phyloP scores from a whole-genome alignment of 2,329 filamentous ascomycete species.

The Ilyonectria destructans region DNA sequence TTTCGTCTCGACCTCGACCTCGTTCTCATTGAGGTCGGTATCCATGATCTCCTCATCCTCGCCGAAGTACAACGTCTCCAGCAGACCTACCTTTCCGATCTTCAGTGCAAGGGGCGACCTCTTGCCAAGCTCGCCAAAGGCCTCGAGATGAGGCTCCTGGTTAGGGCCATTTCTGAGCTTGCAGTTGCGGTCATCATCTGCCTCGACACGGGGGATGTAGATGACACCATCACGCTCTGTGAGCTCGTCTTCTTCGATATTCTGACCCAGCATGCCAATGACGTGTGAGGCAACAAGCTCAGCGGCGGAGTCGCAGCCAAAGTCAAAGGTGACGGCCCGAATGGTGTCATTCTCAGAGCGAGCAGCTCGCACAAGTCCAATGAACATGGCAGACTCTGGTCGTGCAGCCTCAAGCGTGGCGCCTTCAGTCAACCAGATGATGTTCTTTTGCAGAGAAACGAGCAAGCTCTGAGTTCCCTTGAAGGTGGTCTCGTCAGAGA shows the following conservation, averaged over 20 bases:
- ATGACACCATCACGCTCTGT: constrained; percentile 43
- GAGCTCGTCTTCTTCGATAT: constrained; percentile 43
- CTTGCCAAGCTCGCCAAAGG: constrained; percentile 22
- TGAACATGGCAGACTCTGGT: constrained; percentile 29
- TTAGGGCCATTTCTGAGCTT: constrained; percentile 45
- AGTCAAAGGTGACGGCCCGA: constrained; percentile 29
- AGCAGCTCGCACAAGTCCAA: constrained; percentile 26
- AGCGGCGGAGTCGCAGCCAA: constrained; percentile 26
- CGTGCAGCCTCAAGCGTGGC: constrained; percentile 26
- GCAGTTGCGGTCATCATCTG: constrained; percentile 44
- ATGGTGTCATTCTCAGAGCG: constrained; percentile 31
- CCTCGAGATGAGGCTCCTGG: constrained; percentile 41
- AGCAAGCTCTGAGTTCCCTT: constrained; percentile 42
- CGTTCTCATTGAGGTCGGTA: constrained; percentile 22
- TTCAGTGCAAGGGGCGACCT: constrained; percentile 26
- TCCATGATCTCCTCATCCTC: constrained; percentile 34
- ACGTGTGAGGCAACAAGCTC: constrained; percentile 34
- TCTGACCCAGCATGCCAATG: constrained; percentile 36
- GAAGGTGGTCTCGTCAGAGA: constrained; percentile 36
- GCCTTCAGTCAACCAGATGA: constrained; percentile 25
- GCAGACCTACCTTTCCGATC: constrained; percentile 32
- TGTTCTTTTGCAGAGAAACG: constrained; percentile 39
- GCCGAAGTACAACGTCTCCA: constrained; percentile 31
- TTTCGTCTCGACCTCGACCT: constrained; percentile 31
- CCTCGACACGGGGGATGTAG: constrained; percentile 44